These are phyloP conservation scores for Raffaelea arxii DNA, from an alignment of 2,329 filamentous ascomycete genomes.

Conservation along the genomic window DNA sequence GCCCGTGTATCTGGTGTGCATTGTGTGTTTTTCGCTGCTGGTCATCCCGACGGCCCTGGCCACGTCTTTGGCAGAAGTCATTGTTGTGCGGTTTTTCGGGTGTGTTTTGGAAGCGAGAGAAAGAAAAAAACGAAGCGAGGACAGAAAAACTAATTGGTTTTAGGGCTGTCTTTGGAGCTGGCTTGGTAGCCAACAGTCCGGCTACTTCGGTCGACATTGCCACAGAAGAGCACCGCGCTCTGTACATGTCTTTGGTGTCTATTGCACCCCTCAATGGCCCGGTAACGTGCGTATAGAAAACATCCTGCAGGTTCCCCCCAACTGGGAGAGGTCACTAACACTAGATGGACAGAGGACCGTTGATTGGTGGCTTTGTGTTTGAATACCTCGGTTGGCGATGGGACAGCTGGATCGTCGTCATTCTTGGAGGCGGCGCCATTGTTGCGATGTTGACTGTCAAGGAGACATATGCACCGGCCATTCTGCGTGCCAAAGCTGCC, in stretches of 20 bases:
- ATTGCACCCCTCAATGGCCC: slow-evolving; percentile 79
- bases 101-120: slow-evolving; percentile 13
- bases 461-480: slow-evolving; percentile 68
- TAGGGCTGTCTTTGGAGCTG: slow-evolving; percentile 35
- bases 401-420: slow-evolving; percentile 74
- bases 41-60: slow-evolving; percentile 62
- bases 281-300: slow-evolving; percentile 17
- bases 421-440: slow-evolving; percentile 55
- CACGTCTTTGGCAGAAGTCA: slow-evolving; percentile 51
- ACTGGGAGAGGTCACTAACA: neutral
- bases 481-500: slow-evolving; percentile 58
- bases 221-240: slow-evolving; percentile 66
- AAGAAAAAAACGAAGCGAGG: neutral
- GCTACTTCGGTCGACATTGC: slow-evolving; percentile 78
- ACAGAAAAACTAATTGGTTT: neutral
- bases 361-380: slow-evolving; percentile 73
- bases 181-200: slow-evolving; percentile 74
- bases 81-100: slow-evolving; percentile 61
- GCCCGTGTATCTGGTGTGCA: slow-evolving; percentile 54
- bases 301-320: too few relatives aligned
- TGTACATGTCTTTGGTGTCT: slow-evolving; percentile 76
- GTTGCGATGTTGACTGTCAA: slow-evolving; percentile 48
- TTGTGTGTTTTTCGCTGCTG: slow-evolving; percentile 53
- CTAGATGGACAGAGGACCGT: slow-evolving; percentile 41
- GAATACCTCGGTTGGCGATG: slow-evolving; percentile 79